Conservation (phyloP, 164 flowering plant species). For the Macadamia tetraphylla region DNA sequence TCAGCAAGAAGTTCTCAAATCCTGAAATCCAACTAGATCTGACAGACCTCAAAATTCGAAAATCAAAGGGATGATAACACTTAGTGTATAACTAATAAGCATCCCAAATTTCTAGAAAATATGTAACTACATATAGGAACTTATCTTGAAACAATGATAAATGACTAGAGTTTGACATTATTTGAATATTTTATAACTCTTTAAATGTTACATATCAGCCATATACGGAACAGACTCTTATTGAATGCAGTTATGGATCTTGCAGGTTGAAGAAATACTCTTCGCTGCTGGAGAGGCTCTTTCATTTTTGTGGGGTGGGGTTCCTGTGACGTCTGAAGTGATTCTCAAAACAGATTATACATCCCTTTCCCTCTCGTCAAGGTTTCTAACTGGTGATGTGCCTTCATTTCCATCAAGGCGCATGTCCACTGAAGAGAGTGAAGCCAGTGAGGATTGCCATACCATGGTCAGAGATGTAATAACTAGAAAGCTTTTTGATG, state of each 20-base stretch:
- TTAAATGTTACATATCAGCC: too few species aligned
- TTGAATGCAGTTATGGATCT: slow-evolving; percentile 7
- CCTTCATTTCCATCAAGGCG: slow-evolving; percentile 30
- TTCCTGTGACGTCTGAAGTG: slow-evolving; percentile 82
- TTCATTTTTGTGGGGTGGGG: slow-evolving; percentile 94
- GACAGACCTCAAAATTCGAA: too few species aligned
- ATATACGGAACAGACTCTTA: slow-evolving; percentile 1
- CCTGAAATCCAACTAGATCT: too few species aligned
- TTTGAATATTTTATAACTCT: too few species aligned
- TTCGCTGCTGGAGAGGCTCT: slow-evolving; percentile 99
- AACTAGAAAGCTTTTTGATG: slow-evolving; percentile 76
- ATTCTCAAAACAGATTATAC: slow-evolving; percentile 85
- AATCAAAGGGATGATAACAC: too few species aligned
- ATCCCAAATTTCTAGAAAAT: too few species aligned
- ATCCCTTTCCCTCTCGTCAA: slow-evolving; percentile 78
- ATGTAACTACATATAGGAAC: too few species aligned
- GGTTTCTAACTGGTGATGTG: slow-evolving; percentile 64
- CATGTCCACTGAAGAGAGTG: slow-evolving; percentile 24
- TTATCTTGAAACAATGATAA: too few species aligned
- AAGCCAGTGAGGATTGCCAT: slow-evolving; percentile 38
- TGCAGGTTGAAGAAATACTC: slow-evolving; percentile 87
- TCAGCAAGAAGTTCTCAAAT: too few species aligned
- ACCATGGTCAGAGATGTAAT: slow-evolving; percentile 54
- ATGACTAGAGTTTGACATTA: too few species aligned
- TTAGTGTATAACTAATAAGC: too few species aligned